These are phyloP conservation scores for Umbilicus rupestris DNA, from an alignment of 164 flowering plant genomes.

Conservation along the genomic window DNA sequence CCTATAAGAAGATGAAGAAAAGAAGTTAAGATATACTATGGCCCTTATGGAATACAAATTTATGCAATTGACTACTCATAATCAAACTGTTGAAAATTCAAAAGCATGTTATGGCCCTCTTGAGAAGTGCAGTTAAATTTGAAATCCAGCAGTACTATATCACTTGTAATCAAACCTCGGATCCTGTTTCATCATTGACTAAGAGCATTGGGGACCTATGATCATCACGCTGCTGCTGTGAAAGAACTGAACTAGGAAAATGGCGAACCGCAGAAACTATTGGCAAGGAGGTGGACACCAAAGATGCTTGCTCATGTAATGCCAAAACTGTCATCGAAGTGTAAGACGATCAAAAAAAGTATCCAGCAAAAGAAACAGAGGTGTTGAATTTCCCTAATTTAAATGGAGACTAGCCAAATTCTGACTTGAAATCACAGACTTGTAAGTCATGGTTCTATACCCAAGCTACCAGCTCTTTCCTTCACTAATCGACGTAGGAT, in stretches of 20 bases:
- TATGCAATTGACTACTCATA: background rate
- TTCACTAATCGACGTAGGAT: no score
- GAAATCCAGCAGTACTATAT: background rate
- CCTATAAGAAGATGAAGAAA: constrained; percentile 22
- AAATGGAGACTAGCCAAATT: no score
- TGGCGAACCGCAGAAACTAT: constrained; percentile 28
- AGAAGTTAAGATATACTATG: background rate
- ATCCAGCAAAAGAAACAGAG: background rate
- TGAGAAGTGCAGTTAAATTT: background rate
- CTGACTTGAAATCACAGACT: no score
- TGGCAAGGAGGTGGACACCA: constrained; percentile 25
- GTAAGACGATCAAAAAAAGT: background rate
- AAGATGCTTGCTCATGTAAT: constrained; percentile 39
- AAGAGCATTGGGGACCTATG: constrained; percentile 23
- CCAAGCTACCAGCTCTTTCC: no score
- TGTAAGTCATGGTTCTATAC: no score
- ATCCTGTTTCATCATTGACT: constrained; percentile 33
- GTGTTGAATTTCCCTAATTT: no score
- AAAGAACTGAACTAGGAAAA: constrained; percentile 47
- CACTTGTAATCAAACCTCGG: constrained; percentile 29
- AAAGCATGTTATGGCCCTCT: background rate
- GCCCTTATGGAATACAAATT: background rate
- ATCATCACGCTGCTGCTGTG: constrained; percentile 61
- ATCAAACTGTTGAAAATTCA: background rate
- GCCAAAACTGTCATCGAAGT: constrained; percentile 34